Evolutionary conservation across 2,329 filamentous ascomycete genomes (phyloP).

Genomic region (Colletotrichum kahawae): DNA sequence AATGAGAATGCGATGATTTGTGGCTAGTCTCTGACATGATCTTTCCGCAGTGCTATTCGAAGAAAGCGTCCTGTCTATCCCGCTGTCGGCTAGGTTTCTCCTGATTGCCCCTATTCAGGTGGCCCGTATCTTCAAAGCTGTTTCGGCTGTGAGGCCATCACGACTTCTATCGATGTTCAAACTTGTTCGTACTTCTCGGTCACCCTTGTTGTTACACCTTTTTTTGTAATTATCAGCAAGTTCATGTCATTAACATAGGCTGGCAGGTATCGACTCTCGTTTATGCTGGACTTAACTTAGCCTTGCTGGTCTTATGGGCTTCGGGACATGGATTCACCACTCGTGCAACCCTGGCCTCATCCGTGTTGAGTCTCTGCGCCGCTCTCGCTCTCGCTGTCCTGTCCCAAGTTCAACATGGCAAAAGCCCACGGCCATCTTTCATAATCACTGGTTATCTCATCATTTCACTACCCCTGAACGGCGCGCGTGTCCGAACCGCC

Average conservation of each 20-base stretch:
- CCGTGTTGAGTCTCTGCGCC: background rate
- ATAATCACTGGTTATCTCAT: constrained; percentile 1
- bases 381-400: background rate
- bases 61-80: constrained; percentile 1
- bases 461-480: background rate
- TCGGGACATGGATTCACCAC: constrained; percentile 1
- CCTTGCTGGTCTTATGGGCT: constrained; percentile 1
- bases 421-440: background rate
- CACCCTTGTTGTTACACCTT: background rate
- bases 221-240: background rate
- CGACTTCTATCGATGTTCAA: constrained; percentile 1
- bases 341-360: constrained; percentile 1
- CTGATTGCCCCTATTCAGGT: background rate
- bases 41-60: background rate
- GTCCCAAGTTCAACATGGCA: background rate
- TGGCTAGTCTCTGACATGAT: background rate
- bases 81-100: background rate
- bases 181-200: background rate
- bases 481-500: background rate
- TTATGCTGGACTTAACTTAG: background rate
- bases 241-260: background rate
- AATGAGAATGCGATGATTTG: background rate
- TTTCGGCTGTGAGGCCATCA: background rate
- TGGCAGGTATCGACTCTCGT: background rate
- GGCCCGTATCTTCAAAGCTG: background rate